Evolutionary conservation across 2,329 filamentous ascomycete species (phyloP).

Genomic region (Hortaea werneckii): DNA sequence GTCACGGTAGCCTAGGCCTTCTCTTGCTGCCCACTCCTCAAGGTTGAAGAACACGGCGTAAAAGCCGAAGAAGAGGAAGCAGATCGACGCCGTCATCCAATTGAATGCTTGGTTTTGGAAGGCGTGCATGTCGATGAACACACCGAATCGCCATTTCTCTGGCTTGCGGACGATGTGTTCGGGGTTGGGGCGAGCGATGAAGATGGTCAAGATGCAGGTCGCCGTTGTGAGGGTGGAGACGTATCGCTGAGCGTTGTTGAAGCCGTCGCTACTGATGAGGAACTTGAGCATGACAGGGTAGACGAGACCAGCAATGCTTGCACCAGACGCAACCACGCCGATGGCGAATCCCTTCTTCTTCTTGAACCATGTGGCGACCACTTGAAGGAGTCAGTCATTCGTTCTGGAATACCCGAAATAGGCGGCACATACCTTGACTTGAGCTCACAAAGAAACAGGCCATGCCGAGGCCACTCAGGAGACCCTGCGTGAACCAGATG

Average conservation of each 20-base stretch:
- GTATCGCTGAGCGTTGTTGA: slow-evolving; percentile 35
- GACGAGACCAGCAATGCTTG: slow-evolving; percentile 31
- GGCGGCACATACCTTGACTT: slow-evolving; percentile 34
- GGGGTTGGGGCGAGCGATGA: slow-evolving; percentile 36
- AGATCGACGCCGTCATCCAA: slow-evolving; percentile 36
- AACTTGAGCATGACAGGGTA: slow-evolving; percentile 40
- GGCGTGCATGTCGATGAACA: slow-evolving; percentile 33
- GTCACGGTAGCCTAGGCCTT: slow-evolving; percentile 29
- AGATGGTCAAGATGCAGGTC: slow-evolving; percentile 32
- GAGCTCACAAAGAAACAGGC: slow-evolving; percentile 43
- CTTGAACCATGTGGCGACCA: slow-evolving; percentile 41
- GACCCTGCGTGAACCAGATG: slow-evolving; percentile 39
- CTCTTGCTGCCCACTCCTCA: slow-evolving; percentile 40
- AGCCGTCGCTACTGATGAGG: slow-evolving; percentile 33
- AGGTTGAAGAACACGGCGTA: slow-evolving; percentile 45
- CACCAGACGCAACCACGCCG: slow-evolving; percentile 41
- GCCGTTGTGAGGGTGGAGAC: slow-evolving; percentile 32
- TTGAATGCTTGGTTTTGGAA: slow-evolving; percentile 34
- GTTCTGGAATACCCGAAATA: neutral
- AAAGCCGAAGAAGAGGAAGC: slow-evolving; percentile 42
- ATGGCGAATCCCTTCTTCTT: slow-evolving; percentile 38
- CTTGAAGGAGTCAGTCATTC: slow-evolving; percentile 19
- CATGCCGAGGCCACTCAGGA: slow-evolving; percentile 40
- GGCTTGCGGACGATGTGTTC: slow-evolving; percentile 27
- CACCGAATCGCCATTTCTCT: slow-evolving; percentile 30